Base-by-base conservation (phyloP, 306 rosid species). In the Purshia tridentata region DNA sequence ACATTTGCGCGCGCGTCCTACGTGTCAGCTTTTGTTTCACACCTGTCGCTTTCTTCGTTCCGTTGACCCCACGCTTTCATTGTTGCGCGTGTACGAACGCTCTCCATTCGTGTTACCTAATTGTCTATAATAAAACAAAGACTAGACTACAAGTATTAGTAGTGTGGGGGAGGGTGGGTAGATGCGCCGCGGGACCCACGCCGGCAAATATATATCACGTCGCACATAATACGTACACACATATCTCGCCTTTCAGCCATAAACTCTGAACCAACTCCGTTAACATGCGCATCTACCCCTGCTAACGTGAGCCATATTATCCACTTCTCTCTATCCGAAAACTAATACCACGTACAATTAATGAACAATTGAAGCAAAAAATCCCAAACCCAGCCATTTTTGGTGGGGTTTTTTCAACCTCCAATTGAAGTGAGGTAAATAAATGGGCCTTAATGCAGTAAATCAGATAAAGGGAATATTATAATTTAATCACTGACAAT, bases 1-100 rank as follows among this genome's bases (percentile, higher is more conserved):
- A 87, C 98, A 88, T 82, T 90, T 86, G 89, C 93, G 89, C 75
- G 75, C 88, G 90, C 84, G 97, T 87, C 89, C 80, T 47, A 88
- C 97, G 91, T 86, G 91, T 88, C 93, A 82, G 90, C 79, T 83
- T 87, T 87, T 83, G 74, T 81, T 80, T 64, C 91, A 79, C 92
- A 84, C 86, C 81, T 70, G 84, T 90, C 86, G 5, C 81, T 84
- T 80, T 86, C 84, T 2, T 12, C 47, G 3, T 35, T 9, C 35
- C 76, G 81, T 87, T 84, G 86, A 83, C 85, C 67, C 82, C 81
- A 80, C 81, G 76, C 76, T 0, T 47, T 39, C 0, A 16, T 13
- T 1, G 9, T 0, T 12, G 75, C 79, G 87, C 77, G 83, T 84
- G 50, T 0, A n/a, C 40, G 0, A 3, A 74, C 80, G 72, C 73